These are phyloP conservation scores for Pleurozium schreberi DNA, from an alignment of 225 moss, liverwort and hornwort genomes.

Conservation along the genomic window DNA sequence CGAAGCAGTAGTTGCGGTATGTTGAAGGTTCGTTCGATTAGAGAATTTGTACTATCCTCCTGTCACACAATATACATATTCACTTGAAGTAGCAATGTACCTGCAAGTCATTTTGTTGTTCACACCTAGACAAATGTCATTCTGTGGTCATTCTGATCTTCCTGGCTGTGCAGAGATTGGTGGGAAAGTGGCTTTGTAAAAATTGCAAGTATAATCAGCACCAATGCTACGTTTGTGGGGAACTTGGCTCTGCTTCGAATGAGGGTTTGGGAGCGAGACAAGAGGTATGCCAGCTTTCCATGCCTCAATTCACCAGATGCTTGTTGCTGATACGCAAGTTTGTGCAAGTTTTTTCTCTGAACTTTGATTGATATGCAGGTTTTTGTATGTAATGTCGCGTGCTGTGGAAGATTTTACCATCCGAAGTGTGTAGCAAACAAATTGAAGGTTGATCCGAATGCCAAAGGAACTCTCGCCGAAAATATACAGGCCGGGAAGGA, in stretches of 20 bases:
- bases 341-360: neutral
- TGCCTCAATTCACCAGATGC: neutral
- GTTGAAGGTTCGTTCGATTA: conserved; percentile 18
- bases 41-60: neutral
- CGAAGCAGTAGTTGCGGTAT: conserved; percentile 13
- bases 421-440: conserved; percentile 28
- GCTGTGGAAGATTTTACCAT: conserved; percentile 53
- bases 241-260: conserved; percentile 29
- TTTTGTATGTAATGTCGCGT: conserved; percentile 45
- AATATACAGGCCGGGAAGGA: conserved; percentile 25
- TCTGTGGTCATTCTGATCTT: neutral
- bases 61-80: neutral
- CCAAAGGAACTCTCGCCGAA: neutral
- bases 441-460: neutral
- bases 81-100: neutral
- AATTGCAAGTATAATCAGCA: conserved; percentile 34
- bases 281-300: conserved; percentile 6
- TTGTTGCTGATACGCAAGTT: neutral
- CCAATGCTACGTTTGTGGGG: conserved; percentile 46
- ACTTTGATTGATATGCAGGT: conserved; percentile 17
- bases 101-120: neutral
- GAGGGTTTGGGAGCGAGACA: conserved; percentile 1
- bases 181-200: conserved; percentile 29
- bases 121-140: neutral
- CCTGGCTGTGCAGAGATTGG: conserved; percentile 14